phyloP scores from a whole-genome alignment of 495 filamentous ascomycete genomes.

The Haplographium delicatum region DNA sequence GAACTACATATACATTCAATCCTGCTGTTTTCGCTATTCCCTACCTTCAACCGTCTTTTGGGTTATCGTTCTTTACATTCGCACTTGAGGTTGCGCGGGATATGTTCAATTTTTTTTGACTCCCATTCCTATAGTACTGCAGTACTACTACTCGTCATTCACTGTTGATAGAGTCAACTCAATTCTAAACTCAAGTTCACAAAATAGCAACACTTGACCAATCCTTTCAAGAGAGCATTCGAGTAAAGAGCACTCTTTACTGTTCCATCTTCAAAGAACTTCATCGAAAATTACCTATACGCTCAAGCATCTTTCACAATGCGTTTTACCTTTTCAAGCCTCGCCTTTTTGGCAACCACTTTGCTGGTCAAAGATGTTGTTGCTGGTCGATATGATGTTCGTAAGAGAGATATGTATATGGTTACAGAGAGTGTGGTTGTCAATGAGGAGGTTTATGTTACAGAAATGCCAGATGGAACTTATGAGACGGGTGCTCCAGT shows the following conservation, averaged over 20 bases:
- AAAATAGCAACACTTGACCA: too few relatives aligned
- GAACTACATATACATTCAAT: too few relatives aligned
- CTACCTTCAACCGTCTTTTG: constrained; percentile 2
- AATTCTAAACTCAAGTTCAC: not conserved
- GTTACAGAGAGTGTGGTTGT: constrained; percentile 18
- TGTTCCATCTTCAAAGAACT: not conserved
- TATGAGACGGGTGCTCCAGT: constrained; percentile 7
- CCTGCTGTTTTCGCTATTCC: not conserved
- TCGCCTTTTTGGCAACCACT: constrained; percentile 20
- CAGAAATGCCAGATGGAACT: constrained; percentile 12
- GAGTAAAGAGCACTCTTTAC: not conserved
- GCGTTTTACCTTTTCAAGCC: constrained; percentile 13
- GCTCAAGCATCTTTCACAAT: too few relatives aligned
- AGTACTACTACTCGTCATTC: constrained; percentile 1
- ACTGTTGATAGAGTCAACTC: constrained; percentile 11
- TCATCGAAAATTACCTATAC: not conserved
- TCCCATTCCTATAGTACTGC: constrained; percentile 1
- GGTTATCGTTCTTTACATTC: constrained; percentile 11
- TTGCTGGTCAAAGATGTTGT: constrained; percentile 26
- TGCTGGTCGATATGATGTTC: constrained; percentile 13
- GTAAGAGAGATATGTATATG: constrained; percentile 13
- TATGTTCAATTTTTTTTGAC: constrained; percentile 3
- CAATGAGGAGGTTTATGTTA: constrained; percentile 13
- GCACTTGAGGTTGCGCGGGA: constrained; percentile 20
- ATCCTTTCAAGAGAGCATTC: too few relatives aligned